Conservation (phyloP, 140 eudicot species). For the Senecio squalidus region DNA sequence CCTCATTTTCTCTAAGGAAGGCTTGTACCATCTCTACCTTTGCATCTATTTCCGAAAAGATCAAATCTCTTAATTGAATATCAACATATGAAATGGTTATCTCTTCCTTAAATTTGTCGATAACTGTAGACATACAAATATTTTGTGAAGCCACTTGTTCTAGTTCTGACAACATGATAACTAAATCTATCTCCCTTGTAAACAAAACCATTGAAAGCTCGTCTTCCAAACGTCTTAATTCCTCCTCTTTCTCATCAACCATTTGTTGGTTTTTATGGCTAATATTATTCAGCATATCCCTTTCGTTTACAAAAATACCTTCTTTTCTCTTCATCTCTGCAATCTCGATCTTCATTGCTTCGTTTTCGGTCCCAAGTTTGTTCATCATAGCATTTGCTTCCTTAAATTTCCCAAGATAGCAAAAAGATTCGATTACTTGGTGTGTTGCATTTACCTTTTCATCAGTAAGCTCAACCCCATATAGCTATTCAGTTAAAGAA, state of each 20-base stretch:
- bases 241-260: constrained; percentile 38
- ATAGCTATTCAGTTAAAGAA: no score
- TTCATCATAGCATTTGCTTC: not conserved
- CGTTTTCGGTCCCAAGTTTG: not conserved
- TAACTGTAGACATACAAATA: constrained; percentile 26
- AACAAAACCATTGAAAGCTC: constrained; percentile 9
- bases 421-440: not conserved
- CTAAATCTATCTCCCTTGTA: constrained; percentile 35
- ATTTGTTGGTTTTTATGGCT: constrained; percentile 35
- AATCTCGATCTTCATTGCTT: not conserved
- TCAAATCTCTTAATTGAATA: constrained; percentile 42
- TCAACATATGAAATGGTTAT: constrained; percentile 27
- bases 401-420: not conserved
- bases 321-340: no score
- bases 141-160: constrained; percentile 28
- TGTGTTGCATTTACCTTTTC: not conserved
- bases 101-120: constrained; percentile 46
- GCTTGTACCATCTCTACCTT: no score
- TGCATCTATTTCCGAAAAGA: constrained; percentile 35
- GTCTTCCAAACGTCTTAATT: constrained; percentile 21
- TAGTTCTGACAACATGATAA: constrained; percentile 41
- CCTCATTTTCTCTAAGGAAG: no score
- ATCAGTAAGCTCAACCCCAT: not conserved
- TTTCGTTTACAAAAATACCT: no score
- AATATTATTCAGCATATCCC: no score